phyloP scores from a whole-genome alignment of 1,284 basidiomycete species.

The Ustilago tritici region DNA sequence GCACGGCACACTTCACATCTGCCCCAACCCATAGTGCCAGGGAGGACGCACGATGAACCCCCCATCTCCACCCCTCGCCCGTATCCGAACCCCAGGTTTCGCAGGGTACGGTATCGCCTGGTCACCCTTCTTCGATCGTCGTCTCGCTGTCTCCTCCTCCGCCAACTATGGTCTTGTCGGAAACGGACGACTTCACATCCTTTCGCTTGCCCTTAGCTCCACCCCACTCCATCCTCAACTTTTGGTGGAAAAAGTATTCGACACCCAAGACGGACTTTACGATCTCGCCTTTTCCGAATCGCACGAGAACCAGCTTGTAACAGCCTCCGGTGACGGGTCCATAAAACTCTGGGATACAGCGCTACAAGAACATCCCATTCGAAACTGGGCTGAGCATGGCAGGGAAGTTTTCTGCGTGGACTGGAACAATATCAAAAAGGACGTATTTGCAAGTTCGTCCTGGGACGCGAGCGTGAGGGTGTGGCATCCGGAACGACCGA shows the following conservation, averaged over 20 bases:
- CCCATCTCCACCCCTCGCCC: conserved; percentile 37
- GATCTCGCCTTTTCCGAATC: conserved; percentile 92
- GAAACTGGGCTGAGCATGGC: conserved; percentile 91
- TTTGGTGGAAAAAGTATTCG: conserved; percentile 73
- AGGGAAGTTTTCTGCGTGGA: conserved; percentile 94
- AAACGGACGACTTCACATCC: conserved; percentile 75
- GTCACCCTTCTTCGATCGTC: conserved; percentile 88
- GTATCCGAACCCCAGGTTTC: conserved; percentile 72
- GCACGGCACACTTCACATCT: too few relatives aligned
- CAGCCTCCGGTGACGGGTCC: conserved; percentile 90
- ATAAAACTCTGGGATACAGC: conserved; percentile 91
- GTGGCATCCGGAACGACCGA: conserved; percentile 85
- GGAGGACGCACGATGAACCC: conserved; percentile 20
- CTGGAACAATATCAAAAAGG: conserved; percentile 95
- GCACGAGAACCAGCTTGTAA: conserved; percentile 92
- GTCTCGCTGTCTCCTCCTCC: conserved; percentile 86
- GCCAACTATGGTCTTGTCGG: conserved; percentile 96
- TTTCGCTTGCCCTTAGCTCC: conserved; percentile 25
- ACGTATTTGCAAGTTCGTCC: conserved; percentile 81
- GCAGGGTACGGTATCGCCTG: conserved; percentile 89
- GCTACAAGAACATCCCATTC: conserved; percentile 87
- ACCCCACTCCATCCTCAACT: conserved; percentile 17
- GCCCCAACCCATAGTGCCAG: not conserved
- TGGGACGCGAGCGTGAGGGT: conserved; percentile 94
- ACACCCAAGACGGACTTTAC: conserved; percentile 92